phyloP scores from a whole-genome alignment of 495 filamentous ascomycete species.

The Trichocladium antarcticum region DNA sequence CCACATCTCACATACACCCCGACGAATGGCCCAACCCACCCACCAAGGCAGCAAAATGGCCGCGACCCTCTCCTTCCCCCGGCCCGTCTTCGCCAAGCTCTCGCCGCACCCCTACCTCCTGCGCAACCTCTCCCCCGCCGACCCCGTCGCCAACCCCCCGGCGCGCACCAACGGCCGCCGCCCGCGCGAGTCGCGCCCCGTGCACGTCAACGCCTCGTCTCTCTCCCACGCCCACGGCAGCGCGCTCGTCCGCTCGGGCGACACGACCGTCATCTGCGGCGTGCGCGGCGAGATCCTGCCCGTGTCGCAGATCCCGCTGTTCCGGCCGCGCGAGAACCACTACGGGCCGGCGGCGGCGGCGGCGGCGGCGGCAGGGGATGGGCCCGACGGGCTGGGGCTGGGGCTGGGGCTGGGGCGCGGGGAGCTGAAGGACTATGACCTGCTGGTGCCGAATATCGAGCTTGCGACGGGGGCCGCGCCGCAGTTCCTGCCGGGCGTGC shows the following conservation, averaged over 20 bases:
- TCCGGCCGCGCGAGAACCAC: conserved; percentile 31
- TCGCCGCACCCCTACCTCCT: conserved; percentile 82
- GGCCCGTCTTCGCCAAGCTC: conserved; percentile 77
- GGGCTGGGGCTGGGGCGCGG: conserved; percentile 18
- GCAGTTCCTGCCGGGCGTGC: conserved; percentile 68
- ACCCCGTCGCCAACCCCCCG: conserved; percentile 39
- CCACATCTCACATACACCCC: not conserved
- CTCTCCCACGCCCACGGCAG: conserved; percentile 81
- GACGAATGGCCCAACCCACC: not conserved
- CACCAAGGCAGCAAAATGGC: conserved; percentile 16
- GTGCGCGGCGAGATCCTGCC: conserved; percentile 77
- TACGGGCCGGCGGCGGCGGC: too few species aligned
- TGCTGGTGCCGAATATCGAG: conserved; percentile 89
- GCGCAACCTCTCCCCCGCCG: conserved; percentile 60
- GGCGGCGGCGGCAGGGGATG: too few species aligned
- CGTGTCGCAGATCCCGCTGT: conserved; percentile 55
- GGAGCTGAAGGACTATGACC: conserved; percentile 45
- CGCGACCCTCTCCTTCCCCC: conserved; percentile 54
- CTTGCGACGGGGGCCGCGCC: conserved; percentile 81
- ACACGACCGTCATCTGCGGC: conserved; percentile 86
- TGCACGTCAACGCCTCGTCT: conserved; percentile 63
- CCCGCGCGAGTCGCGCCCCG: conserved; percentile 54
- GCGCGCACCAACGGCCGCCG: conserved; percentile 68
- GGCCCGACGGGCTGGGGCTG: conserved; percentile 12
- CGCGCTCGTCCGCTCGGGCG: conserved; percentile 74